Base-by-base conservation (phyloP, 805 yeast genomes). In the Cyberlindnera petersonii region DNA sequence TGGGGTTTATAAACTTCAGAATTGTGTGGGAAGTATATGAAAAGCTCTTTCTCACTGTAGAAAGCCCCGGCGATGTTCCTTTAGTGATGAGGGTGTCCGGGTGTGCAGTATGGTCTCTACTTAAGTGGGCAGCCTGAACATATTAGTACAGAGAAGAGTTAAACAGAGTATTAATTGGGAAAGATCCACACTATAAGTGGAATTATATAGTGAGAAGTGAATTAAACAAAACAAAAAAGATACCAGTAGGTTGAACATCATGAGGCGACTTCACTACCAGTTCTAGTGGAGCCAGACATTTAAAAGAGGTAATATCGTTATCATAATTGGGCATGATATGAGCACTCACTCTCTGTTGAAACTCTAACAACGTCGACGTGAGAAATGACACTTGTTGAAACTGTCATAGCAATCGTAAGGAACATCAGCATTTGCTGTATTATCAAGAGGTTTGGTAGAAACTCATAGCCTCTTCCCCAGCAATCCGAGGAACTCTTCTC, bases 401-500 rank as follows among this genome's bases (percentile, higher is more conserved):
- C 27, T 23, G 39, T 24, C 26, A 19, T 19, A 14, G 15, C 27
- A 13, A 11, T 32, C 35, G 13, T 24, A 14, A 22, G 24, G 11
- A 22, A 9, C 24, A 22, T 22, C 24, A 22, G 8, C 24, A 22
- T n/a, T n/a, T n/a, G n/a, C n/a, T n/a, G n/a, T n/a, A n/a, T n/a
- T n/a, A n/a, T n/a, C n/a, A n/a, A n/a, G 24, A 29, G 16, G 14
- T 18, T 19, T 9, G n/a, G n/a, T n/a, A n/a, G n/a, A n/a, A n/a
- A n/a, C n/a, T n/a, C n/a, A n/a, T n/a, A n/a, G n/a, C n/a, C 70
- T 68, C 63, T 85, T 77, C 27, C 83, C 84, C 52, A 89, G 68
- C 45, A 89, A 68, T 10, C 89, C 82, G 58, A 93, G 72, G 55
- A 93, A 93, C 64, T 93, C 98, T 58, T 93, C 98, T 58, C 98